Percentiles rank a stretch among this genome's conserved stretches.
Conservation (phyloP, 495 filamentous ascomycete species). For the Penicillium longicatenatum region DNA sequence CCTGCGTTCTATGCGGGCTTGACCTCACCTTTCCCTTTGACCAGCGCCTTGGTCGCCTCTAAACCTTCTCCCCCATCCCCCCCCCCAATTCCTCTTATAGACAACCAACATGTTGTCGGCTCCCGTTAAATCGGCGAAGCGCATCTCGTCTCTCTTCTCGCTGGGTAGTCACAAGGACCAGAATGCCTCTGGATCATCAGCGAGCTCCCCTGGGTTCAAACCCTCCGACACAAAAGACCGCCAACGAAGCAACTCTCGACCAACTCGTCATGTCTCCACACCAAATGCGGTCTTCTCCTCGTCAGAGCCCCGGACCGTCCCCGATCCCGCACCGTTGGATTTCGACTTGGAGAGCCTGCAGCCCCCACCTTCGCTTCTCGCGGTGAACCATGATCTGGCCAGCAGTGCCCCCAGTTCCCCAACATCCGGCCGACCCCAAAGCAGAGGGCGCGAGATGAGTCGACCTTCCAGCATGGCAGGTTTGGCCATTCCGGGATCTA, state of each 20-base stretch:
- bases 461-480: conserved; percentile 41
- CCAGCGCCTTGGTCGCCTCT: conserved; percentile 13
- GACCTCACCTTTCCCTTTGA: conserved; percentile 15
- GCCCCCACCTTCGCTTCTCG: conserved; percentile 46
- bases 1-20: conserved; percentile 23
- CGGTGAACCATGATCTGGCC: conserved; percentile 46
- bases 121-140: conserved; percentile 52
- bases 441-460: conserved; percentile 43
- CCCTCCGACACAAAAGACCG: conserved; percentile 25
- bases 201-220: conserved; percentile 14
- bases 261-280: conserved; percentile 41
- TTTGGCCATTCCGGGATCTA: conserved; percentile 39
- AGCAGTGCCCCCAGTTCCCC: conserved; percentile 37
- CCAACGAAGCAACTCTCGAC: conserved; percentile 37
- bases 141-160: conserved; percentile 52
- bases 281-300: conserved; percentile 30
- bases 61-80: conserved; percentile 6
- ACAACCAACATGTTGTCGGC: conserved; percentile 44
- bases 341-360: conserved; percentile 41
- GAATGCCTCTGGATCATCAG: conserved; percentile 15
- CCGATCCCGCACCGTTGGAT: conserved; percentile 27
- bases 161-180: conserved; percentile 43
- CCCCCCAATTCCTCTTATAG: conserved; percentile 1
- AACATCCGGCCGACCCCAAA: conserved; percentile 37
- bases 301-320: conserved; percentile 33